Evolutionary conservation across 2,329 filamentous ascomycete species (phyloP), one percentile per base, ranked within the genome.

Genomic region (Daldinia eschscholtzii): DNA sequence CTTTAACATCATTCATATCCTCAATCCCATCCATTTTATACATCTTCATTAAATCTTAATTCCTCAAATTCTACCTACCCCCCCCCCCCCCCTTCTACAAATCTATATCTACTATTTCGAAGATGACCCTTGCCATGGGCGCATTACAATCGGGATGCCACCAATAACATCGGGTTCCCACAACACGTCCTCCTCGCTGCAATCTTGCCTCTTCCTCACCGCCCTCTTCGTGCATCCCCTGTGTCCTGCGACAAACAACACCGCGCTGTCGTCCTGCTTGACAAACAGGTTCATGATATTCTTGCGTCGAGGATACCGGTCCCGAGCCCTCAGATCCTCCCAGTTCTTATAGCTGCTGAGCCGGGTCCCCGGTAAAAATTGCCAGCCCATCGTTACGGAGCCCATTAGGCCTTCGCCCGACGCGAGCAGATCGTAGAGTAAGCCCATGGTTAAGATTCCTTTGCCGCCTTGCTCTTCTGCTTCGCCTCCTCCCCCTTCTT

Each of bases 361-460:
- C 18, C 57, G 52, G 6, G 26, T 20, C 4, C 58, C 37, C n/a
- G 42, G 52, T 2, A 65, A 6, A 3, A 65, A 23, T 6, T 23
- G 9, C 68, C 68, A 65, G 6, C 18, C 13, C 33, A 3, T 62
- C 2, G 64, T 67, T 5, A 3, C 0, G 9, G 4, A 3, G 33
- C 57, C 52, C 18, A 57, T n/a, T 30, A 26, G 39, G 23, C 50
- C 44, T 4, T 9, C 1, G 20, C 52, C 44, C 6, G 64, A 61
- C 1, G 57, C 56, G 13, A 70, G 46, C 2, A 67, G 20, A 30
- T 67, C 64, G 46, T 67, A 70, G 1, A 70, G 35, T 6, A 67
- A 9, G 35, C 68, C 68, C 61, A 70, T 67, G 7, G 68, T 70
- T 1, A 70, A 41, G 5, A 60, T 39, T 4, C 50, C 56, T 13